phyloP scores from a whole-genome alignment of 1,284 basidiomycete genomes.

The Trametes versicolor region DNA sequence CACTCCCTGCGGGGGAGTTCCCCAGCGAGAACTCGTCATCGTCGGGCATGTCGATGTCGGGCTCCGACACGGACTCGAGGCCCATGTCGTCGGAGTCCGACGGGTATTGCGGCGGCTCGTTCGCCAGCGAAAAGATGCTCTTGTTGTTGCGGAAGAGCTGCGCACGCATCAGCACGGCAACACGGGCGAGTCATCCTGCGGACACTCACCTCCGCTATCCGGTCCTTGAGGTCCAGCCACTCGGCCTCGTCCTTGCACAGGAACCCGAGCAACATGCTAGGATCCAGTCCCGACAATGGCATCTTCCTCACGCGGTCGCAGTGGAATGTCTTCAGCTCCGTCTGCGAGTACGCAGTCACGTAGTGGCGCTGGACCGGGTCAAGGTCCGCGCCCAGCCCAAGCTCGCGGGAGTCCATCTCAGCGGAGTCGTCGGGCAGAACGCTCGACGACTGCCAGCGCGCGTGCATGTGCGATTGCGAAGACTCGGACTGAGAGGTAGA shows the following conservation, averaged over 20 bases:
- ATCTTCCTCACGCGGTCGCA: slow-evolving; percentile 95
- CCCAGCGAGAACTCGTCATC: slow-evolving; percentile 55
- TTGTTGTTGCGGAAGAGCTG: slow-evolving; percentile 68
- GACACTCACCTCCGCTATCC: slow-evolving; percentile 71
- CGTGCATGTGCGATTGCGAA: slow-evolving; percentile 42
- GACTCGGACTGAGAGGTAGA: slow-evolving; percentile 43
- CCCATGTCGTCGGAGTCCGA: slow-evolving; percentile 81
- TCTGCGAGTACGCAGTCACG: slow-evolving; percentile 65
- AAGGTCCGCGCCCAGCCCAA: slow-evolving; percentile 49
- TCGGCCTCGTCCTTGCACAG: slow-evolving; percentile 84
- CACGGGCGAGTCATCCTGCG: not conserved
- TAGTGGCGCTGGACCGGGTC: slow-evolving; percentile 67
- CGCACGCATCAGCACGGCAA: slow-evolving; percentile 7
- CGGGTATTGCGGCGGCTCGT: slow-evolving; percentile 87
- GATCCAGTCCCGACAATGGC: slow-evolving; percentile 91
- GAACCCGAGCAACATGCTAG: slow-evolving; percentile 97
- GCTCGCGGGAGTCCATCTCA: slow-evolving; percentile 51
- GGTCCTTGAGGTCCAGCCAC: slow-evolving; percentile 83
- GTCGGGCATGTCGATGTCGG: slow-evolving; percentile 65
- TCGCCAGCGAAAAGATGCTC: slow-evolving; percentile 84
- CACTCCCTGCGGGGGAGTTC: slow-evolving; percentile 46
- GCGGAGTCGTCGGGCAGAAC: slow-evolving; percentile 44
- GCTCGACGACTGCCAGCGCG: slow-evolving; percentile 47
- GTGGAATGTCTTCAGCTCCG: slow-evolving; percentile 90
- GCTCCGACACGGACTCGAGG: slow-evolving; percentile 83